Percentiles rank a stretch among this genome's conserved stretches.
Conservation (phyloP, 2,329 filamentous ascomycete species). For the Phialophora tarda region DNA sequence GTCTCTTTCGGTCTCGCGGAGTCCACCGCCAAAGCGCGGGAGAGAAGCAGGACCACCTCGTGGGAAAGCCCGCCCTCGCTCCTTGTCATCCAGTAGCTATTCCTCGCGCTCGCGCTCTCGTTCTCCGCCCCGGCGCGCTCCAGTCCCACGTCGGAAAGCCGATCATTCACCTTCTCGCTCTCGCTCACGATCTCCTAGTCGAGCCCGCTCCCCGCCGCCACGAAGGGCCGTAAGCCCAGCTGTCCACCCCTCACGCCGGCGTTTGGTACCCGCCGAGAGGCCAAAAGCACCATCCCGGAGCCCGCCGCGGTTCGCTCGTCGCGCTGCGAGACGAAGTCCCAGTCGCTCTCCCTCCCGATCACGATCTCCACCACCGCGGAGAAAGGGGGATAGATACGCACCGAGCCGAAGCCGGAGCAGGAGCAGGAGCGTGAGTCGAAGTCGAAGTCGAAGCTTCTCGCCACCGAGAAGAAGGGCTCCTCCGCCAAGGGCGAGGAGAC, state of each 20-base stretch:
- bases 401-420: conserved; percentile 19
- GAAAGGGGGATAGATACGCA: conserved; percentile 14
- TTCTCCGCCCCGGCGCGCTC: conserved; percentile 13
- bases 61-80: conserved; percentile 28
- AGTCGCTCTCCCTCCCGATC: conserved; percentile 1
- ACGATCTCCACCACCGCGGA: conserved; percentile 15
- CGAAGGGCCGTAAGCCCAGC: conserved; percentile 17
- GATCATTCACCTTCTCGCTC: conserved; percentile 26
- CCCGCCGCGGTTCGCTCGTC: conserved; percentile 10
- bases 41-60: conserved; percentile 27
- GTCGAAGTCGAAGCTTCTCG: conserved; percentile 23
- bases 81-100: conserved; percentile 26
- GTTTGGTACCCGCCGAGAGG: neutral
- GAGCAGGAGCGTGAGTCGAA: conserved; percentile 1
- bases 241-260: conserved; percentile 18
- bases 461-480: conserved; percentile 20
- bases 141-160: conserved; percentile 7
- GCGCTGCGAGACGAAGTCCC: conserved; percentile 1
- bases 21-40: conserved; percentile 29
- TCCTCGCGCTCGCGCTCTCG: conserved; percentile 17
- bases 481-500: conserved; percentile 21
- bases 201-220: conserved; percentile 24
- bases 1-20: conserved; percentile 34
- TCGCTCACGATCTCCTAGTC: conserved; percentile 17
- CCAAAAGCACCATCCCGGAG: conserved; percentile 22